Evolutionary conservation across 768 basidiomycete genomes (phyloP), one percentile per base, ranked within the genome.

Genomic region (Naematelia aurantialba): DNA sequence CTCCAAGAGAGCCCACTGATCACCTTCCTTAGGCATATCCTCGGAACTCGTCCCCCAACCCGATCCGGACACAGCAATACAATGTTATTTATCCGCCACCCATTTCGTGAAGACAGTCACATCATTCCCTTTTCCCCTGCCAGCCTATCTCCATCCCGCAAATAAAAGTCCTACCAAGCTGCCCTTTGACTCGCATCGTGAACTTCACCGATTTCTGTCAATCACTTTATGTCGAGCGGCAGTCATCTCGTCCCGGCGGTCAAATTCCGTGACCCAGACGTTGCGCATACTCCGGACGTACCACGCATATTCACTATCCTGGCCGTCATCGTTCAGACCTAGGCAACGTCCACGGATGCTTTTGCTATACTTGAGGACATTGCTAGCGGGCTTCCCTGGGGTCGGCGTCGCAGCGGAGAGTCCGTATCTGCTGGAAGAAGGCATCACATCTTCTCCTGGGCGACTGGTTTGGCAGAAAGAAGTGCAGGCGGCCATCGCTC

Each of bases 131-230:
- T 53, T 22, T 34, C 67, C 56, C 25, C 24, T 31, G 19, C 67
- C 54, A 1, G 45, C 72, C 13, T 72, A 72, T 70, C 42, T 52
- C 60, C 17, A n/a, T 19, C 54, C 31, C 11, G 52, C 51, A 52
- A 45, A 31, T 51, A 22, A 27, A 51, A 42, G 52, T 63, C 61
- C 42, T 25, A 57, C 55, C n/a, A 66, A 76, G 61, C 68, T 79
- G n/a, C 81, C 81, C 55, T 81, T 81, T 45, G 78, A 82, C 1
- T 80, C 85, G 47, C 85, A 88, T 56, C 86, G 87, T 5, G 92
- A 97, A 68, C 81, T 93, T 10, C 91, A 89, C 81, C 82, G 91
- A 51, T 92, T 89, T 88, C 80, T 84, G 2, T 90, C 94, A 66
- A 82, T 85, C 19, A 81, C 89, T 22, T 79, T 92, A n/a, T 88